Evolutionary conservation across 2,329 filamentous ascomycete genomes (phyloP), one percentile per base, ranked within the genome.

Genomic region (Nigrospora osmanthi): DNA sequence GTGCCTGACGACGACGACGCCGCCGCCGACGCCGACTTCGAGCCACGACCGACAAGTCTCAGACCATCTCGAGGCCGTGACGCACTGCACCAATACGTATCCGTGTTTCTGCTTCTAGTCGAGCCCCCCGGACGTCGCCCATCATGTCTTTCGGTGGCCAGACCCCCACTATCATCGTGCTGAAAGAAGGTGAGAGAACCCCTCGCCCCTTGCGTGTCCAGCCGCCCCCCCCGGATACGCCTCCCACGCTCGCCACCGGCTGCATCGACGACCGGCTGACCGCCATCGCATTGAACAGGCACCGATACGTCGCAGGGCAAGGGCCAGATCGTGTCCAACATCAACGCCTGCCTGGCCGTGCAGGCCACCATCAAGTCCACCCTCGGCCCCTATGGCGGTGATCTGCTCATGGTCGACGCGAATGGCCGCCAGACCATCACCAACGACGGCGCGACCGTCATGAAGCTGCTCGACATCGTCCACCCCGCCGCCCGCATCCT

Each of bases 381-480:
- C 16, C 78, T 98, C 33, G 93, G 93, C 35, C 93, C 93, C 32
- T 98, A 97, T 70, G 93, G 93, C 64, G 93, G 93, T 61, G 93
- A 98, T 71, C 72, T 97, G 64, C 77, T 98, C 65, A 84, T 98
- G 71, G 91, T 97, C 46, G 93, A 97, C 69, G 84, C 83, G 67
- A 96, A 96, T 75, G 93, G 93, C 66, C 84, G 73, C 67, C 89
- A 96, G 72, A 98, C 93, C 45, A 97, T 98, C 64, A 98, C 93
- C 58, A 98, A 98, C 70, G 93, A 98, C 72, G 93, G 93, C 62
- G 93, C 93, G 40, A 98, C 93, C 42, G 93, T 97, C 50, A 98
- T 98, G 93, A 97, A 96, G 88, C 86, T 98, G 45, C 86, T 98
- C 64, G 93, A 98, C 65, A 97, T 98, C 60, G 88, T 98, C 51